Percentiles rank a stretch among this genome's conserved stretches.
Conservation (phyloP, 768 basidiomycete species). For the Podaxis pistillaris region DNA sequence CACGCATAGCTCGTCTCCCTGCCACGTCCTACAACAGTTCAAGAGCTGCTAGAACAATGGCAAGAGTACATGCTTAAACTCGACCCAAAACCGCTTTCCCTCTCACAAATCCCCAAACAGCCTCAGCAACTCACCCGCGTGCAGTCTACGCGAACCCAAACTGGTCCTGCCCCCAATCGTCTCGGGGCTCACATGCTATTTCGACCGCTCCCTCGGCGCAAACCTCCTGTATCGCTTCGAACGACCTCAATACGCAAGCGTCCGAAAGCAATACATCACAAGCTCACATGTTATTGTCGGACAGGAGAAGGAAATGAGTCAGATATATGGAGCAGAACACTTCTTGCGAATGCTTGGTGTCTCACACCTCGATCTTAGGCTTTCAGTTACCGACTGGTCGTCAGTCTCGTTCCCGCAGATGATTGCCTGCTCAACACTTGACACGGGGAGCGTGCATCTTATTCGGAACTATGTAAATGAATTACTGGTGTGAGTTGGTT, state of each 20-base stretch:
- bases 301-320: slow-evolving; percentile 79
- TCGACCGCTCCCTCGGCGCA: slow-evolving; percentile 86
- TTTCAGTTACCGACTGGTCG: slow-evolving; percentile 3
- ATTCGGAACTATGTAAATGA: slow-evolving; percentile 91
- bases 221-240: slow-evolving; percentile 95
- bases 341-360: slow-evolving; percentile 88
- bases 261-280: slow-evolving; percentile 70
- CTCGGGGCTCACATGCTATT: slow-evolving; percentile 86
- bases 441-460: slow-evolving; percentile 78
- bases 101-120: neutral
- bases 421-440: slow-evolving; percentile 85
- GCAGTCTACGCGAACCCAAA: slow-evolving; percentile 66
- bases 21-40: slow-evolving; percentile 77
- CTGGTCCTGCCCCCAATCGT: slow-evolving; percentile 77
- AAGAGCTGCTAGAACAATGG: slow-evolving; percentile 76
- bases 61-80: slow-evolving; percentile 52
- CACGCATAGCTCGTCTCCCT: slow-evolving; percentile 71
- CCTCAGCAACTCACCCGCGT: neutral
- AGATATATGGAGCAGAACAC: slow-evolving; percentile 94
- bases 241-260: slow-evolving; percentile 85
- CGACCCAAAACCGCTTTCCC: slow-evolving; percentile 35
- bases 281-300: slow-evolving; percentile 65
- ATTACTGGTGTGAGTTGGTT: slow-evolving; percentile 61
- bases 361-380: neutral
- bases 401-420: slow-evolving; percentile 90